Evolutionary conservation across 371 early-diverging fungal species (phyloP), one percentile per base, ranked within the genome.

Genomic region (Mortierella sp.): DNA sequence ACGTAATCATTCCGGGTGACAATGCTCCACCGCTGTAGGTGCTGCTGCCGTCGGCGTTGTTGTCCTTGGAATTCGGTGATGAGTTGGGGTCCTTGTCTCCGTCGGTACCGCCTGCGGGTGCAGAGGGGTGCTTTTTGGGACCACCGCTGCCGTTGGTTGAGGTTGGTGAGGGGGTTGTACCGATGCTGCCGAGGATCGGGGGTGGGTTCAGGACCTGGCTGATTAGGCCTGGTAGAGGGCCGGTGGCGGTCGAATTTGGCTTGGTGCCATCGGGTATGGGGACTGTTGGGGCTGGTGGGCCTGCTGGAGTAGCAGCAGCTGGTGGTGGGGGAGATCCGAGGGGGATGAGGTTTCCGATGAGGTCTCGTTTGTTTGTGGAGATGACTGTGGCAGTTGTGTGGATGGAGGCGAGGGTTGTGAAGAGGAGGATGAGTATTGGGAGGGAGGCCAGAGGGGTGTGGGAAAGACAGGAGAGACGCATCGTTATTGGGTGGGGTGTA

Each of bases 1-100:
- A 29, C 0, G 44, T 71, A 70, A 83, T 71, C 73, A 83, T 9
- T 0, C 84, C 79, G 3, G 84, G 73, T 6, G 79, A 65, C 22
- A 79, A 5, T 10, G 61, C 22, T 1, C 58, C n/a, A 8, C 66
- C 66, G 16, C 34, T 37, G 6, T 7, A 24, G 7, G 50, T 47
- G 34, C 37, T 14, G 10, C 39, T 24, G 29, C 16, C 73, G n/a
- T 31, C 44, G 13, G 22, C 10, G 34, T 65, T 48, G 14, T n/a
- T n/a, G n/a, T n/a, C n/a, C n/a, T n/a, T n/a, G n/a, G n/a, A n/a
- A n/a, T n/a, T n/a, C n/a, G n/a, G n/a, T n/a, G n/a, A n/a, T n/a
- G n/a, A n/a, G n/a, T n/a, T n/a, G n/a, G n/a, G n/a, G n/a, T n/a
- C n/a, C n/a, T n/a, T n/a, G n/a, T n/a, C n/a, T n/a, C n/a, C n/a